Conservation (phyloP, 106 monocot species). For the Triglochin maritima region DNA sequence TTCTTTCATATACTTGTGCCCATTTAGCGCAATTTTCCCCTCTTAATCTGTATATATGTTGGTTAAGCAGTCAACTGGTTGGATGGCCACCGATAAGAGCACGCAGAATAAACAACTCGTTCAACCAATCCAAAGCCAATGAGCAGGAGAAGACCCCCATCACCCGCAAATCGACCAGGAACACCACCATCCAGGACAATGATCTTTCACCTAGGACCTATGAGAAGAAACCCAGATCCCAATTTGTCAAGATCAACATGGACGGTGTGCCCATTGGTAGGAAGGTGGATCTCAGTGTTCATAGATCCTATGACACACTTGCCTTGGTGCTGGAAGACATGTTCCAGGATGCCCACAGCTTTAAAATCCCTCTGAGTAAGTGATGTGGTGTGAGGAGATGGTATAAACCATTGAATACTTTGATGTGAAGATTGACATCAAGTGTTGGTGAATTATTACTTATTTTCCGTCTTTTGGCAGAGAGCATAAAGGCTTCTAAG, state of each 20-base stretch:
- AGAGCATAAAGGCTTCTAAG: conserved; percentile 32
- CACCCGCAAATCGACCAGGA: neutral
- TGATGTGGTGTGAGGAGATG: neutral
- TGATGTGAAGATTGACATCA: neutral
- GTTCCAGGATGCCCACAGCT: conserved; percentile 40
- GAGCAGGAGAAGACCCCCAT: neutral
- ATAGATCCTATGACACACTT: conserved; percentile 55
- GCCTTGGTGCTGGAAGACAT: conserved; percentile 54
- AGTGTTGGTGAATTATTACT: neutral
- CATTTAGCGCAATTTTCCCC: neutral
- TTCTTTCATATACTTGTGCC: neutral
- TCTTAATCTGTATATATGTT: neutral
- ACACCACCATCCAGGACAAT: neutral
- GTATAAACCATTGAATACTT: no score
- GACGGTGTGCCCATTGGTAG: conserved; percentile 90
- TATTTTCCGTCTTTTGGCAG: conserved; percentile 10
- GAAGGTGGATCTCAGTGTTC: conserved; percentile 66
- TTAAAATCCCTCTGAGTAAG: conserved; percentile 21
- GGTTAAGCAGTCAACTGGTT: conserved; percentile 42
- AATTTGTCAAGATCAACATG: conserved; percentile 85
- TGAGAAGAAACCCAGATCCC: conserved; percentile 8
- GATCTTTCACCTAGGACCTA: conserved; percentile 12
- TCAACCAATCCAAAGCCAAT: conserved; percentile 38
- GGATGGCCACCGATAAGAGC: conserved; percentile 94
- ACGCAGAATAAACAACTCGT: conserved; percentile 68